These are phyloP conservation scores for Thuidium tamariscinum DNA, from an alignment of 225 moss, liverwort and hornwort genomes.

Conservation along the genomic window DNA sequence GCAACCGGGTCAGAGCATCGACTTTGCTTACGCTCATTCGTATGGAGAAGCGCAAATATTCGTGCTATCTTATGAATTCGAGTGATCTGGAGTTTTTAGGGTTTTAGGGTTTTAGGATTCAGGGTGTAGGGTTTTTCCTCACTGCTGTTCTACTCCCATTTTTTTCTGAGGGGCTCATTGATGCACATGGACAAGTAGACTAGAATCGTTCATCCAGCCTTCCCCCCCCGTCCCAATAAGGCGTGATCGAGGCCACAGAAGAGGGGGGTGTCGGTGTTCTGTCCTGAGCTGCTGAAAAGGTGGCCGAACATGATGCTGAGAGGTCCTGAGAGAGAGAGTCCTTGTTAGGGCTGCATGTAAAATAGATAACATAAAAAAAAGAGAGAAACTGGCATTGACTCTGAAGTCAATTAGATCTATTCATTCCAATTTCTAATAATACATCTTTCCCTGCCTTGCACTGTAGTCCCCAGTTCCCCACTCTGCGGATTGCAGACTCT, in stretches of 20 bases:
- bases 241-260: neutral
- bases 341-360: neutral
- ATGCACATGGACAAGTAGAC: neutral
- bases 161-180: neutral
- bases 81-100: neutral
- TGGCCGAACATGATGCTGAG: constrained; percentile 22
- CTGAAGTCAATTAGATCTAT: neutral
- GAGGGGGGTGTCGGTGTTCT: neutral
- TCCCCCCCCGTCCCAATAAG: neutral
- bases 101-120: neutral
- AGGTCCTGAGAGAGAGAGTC: neutral
- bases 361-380: neutral
- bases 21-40: constrained; percentile 16
- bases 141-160: neutral
- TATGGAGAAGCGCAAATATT: constrained; percentile 21
- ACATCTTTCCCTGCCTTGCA: neutral
- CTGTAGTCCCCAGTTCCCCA: neutral
- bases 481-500: neutral
- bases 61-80: constrained; percentile 5
- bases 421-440: neutral
- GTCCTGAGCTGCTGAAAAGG: constrained; percentile 38
- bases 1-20: constrained; percentile 19
- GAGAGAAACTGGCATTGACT: neutral
- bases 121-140: neutral
- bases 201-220: neutral